Conservation (phyloP, 495 filamentous ascomycete genomes). For the Hypoxylon lenormandii region DNA sequence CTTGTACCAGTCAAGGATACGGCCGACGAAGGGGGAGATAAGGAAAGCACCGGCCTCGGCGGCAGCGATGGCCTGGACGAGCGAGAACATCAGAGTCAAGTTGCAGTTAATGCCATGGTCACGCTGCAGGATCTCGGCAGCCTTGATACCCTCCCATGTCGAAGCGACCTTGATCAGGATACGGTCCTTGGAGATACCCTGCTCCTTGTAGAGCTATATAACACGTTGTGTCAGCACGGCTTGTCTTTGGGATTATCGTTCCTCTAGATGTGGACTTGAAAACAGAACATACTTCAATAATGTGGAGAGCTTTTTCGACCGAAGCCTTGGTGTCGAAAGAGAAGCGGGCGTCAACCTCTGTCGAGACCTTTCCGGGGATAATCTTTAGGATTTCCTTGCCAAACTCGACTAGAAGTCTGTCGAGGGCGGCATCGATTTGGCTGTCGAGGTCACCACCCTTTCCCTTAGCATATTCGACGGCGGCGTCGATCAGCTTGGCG, state of each 20-base stretch:
- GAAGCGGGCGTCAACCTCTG: constrained; percentile 95
- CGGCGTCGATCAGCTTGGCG: constrained; percentile 87
- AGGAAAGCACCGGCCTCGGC: constrained; percentile 98
- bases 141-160: constrained; percentile 97
- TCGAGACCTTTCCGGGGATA: constrained; percentile 97
- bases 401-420: constrained; percentile 96
- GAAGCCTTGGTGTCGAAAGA: constrained; percentile 95
- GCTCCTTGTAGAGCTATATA: constrained; percentile 85
- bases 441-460: constrained; percentile 74
- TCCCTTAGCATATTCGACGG: constrained; percentile 85
- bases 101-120: constrained; percentile 97
- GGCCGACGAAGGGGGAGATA: constrained; percentile 99
- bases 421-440: constrained; percentile 84
- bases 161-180: constrained; percentile 91
- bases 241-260: background rate
- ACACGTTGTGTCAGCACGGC: constrained; percentile 16
- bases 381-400: constrained; percentile 97
- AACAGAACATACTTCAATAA: constrained; percentile 79
- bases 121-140: constrained; percentile 90
- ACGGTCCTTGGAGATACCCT: constrained; percentile 91
- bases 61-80: constrained; percentile 92
- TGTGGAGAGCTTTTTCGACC: constrained; percentile 94
- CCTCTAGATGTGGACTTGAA: background rate
- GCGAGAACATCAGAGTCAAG: constrained; percentile 98
- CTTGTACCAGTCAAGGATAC: constrained; percentile 99